Conservation (phyloP, 1,284 basidiomycete species). For the Malassezia dermatis region DNA sequence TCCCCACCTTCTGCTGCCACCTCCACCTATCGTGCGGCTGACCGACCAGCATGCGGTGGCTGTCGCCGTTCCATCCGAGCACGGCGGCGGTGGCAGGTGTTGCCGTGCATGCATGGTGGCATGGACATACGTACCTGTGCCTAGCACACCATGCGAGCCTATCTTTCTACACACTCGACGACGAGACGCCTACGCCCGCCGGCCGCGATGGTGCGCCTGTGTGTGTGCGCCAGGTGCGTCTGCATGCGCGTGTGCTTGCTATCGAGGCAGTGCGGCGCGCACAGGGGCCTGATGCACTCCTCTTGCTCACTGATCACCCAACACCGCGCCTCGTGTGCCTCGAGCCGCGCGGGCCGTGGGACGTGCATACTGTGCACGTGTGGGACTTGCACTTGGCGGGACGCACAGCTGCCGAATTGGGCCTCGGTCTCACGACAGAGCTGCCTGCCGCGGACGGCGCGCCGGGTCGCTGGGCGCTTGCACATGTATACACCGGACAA, state of each 20-base stretch:
- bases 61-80: slow-evolving; percentile 1
- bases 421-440: slow-evolving; percentile 5
- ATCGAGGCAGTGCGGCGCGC: slow-evolving; percentile 1
- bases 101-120: slow-evolving; percentile 7
- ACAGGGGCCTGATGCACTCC: neutral
- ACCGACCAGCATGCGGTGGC: slow-evolving; percentile 9
- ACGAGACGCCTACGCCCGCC: neutral
- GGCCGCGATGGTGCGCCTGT: neutral
- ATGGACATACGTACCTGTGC: slow-evolving; percentile 3
- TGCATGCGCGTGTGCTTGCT: slow-evolving; percentile 9
- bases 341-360: neutral
- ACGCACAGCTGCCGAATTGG: slow-evolving; percentile 7
- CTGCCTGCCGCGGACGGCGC: neutral
- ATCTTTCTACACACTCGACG: slow-evolving; percentile 1
- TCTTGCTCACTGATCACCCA: slow-evolving; percentile 14
- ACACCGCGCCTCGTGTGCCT: slow-evolving; percentile 6
- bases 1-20: neutral
- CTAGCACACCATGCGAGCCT: slow-evolving; percentile 5
- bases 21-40: neutral
- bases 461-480: neutral
- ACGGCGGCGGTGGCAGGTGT: slow-evolving; percentile 1
- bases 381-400: neutral
- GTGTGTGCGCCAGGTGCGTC: slow-evolving; percentile 1
- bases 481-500: slow-evolving; percentile 8
- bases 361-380: neutral